Evolutionary conservation across 2,329 filamentous ascomycete genomes (phyloP).

Genomic region (Diaporthe ilicicola): DNA sequence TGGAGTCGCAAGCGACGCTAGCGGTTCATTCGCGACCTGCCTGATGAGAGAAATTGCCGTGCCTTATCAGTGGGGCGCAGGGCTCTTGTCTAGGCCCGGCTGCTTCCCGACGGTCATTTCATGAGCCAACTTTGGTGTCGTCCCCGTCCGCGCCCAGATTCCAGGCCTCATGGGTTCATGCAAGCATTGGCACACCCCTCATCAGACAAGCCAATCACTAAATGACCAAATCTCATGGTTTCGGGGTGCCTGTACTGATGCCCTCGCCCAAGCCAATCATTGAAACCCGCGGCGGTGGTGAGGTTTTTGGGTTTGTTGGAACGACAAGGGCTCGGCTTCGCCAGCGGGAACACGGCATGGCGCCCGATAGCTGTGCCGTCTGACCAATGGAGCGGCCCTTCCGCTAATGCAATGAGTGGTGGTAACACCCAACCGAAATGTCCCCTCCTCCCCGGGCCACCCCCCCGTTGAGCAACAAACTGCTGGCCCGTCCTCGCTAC

Average conservation of each 20-base stretch:
- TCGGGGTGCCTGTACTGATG: background rate
- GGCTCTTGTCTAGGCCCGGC: constrained; percentile 1
- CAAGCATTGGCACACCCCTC: constrained; percentile 3
- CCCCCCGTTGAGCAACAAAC: background rate
- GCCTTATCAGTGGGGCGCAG: constrained; percentile 16
- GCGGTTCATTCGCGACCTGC: background rate
- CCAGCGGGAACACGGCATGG: constrained; percentile 12
- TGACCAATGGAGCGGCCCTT: constrained; percentile 16
- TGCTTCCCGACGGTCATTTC: background rate
- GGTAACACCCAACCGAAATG: constrained; percentile 19
- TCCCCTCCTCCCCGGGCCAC: background rate
- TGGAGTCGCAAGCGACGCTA: background rate
- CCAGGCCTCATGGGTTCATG: constrained; percentile 1
- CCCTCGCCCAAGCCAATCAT: constrained; percentile 20
- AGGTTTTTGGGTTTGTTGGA: background rate
- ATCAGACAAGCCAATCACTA: background rate
- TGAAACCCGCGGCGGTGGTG: constrained; percentile 19
- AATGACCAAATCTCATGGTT: constrained; percentile 10
- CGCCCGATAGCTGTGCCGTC: background rate
- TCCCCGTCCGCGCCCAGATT: constrained; percentile 1
- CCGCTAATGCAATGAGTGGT: constrained; percentile 17
- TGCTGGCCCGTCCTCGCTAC: background rate
- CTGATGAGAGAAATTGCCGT: background rate
- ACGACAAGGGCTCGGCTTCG: constrained; percentile 1
- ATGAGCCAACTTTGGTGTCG: background rate